A percentile compares a stretch with the other conserved stretches of the same genome.
These are phyloP conservation scores for Potentilla sterilis DNA, from an alignment of 306 rosid species.

Conservation along the genomic window DNA sequence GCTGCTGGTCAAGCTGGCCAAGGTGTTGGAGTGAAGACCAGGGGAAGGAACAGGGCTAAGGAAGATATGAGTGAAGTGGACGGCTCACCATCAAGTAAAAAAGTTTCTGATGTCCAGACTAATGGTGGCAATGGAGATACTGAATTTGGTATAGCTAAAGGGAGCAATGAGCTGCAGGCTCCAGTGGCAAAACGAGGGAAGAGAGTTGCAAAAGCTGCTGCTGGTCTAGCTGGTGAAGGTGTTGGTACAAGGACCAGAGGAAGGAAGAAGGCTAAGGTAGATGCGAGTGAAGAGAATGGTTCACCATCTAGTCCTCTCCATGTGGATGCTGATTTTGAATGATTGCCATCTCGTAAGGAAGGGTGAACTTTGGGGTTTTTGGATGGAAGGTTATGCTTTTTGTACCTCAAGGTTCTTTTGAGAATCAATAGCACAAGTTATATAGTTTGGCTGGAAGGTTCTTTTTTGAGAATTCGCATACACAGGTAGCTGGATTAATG, in stretches of 20 bases:
- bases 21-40: conserved; percentile 11
- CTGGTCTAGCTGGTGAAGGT: not conserved
- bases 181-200: not conserved
- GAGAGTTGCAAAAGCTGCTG: not conserved
- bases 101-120: not conserved
- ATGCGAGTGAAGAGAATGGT: conserved; percentile 22
- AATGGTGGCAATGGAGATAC: not conserved
- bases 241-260: conserved; percentile 10
- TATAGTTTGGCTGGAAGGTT: not conserved
- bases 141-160: not conserved
- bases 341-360: not conserved
- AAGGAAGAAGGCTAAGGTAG: conserved; percentile 1
- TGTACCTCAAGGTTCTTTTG: conserved; percentile 6
- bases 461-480: not conserved
- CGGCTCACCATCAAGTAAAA: conserved; percentile 38
- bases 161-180: not conserved
- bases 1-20: not conserved
- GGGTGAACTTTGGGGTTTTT: not conserved
- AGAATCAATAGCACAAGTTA: not conserved
- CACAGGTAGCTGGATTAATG: conserved; percentile 6
- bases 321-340: conserved; percentile 27
- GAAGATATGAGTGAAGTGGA: conserved; percentile 20
- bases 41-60: not conserved
- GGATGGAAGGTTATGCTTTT: conserved; percentile 1
- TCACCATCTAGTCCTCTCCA: conserved; percentile 49